phyloP scores from a whole-genome alignment of 2,329 filamentous ascomycete genomes.

The Talaromyces atroroseus region DNA sequence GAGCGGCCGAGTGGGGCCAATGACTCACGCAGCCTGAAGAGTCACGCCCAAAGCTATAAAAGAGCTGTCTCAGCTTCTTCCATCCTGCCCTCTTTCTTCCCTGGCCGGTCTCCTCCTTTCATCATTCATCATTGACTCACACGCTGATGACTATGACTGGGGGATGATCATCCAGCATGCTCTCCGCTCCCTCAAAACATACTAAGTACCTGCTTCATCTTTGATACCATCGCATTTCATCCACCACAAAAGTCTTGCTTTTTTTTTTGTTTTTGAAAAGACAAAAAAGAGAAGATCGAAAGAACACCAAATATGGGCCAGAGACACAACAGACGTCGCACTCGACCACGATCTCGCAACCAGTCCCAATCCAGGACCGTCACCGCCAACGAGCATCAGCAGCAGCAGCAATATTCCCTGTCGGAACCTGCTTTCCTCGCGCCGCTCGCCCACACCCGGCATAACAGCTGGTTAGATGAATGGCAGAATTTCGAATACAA shows the following conservation, averaged over 20 bases:
- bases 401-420: conserved; percentile 17
- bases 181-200: neutral
- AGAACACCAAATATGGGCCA: conserved; percentile 40
- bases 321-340: conserved; percentile 43
- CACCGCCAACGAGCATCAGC: neutral
- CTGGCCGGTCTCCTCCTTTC: neutral
- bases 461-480: conserved; percentile 35
- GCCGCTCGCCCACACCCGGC: conserved; percentile 36
- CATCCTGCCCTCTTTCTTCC: neutral
- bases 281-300: no score
- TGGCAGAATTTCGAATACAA: conserved; percentile 36
- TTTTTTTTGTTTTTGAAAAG: no score
- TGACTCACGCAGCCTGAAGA: neutral
- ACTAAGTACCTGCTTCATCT: neutral
- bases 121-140: neutral
- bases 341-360: conserved; percentile 36
- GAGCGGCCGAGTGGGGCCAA: no score
- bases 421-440: conserved; percentile 16
- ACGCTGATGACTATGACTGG: neutral
- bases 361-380: conserved; percentile 18
- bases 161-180: neutral
- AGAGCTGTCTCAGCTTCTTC: neutral
- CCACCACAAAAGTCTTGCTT: neutral
- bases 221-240: neutral
- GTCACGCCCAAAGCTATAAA: neutral